phyloP scores from a whole-genome alignment of 768 basidiomycete species.

The Psilocybe sp. region DNA sequence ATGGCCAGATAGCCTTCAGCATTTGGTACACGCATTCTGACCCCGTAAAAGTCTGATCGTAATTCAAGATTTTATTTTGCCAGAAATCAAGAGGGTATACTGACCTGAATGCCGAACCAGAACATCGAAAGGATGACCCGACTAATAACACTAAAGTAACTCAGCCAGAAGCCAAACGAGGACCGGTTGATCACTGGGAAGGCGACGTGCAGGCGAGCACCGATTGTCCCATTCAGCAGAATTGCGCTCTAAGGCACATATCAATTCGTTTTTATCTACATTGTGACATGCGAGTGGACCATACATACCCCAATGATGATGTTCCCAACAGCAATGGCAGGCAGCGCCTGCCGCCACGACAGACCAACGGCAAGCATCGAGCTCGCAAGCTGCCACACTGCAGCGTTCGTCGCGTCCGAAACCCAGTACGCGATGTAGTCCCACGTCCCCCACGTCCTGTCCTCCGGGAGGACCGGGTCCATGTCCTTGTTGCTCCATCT shows the following conservation, averaged over 20 bases:
- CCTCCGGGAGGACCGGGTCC: slow-evolving; percentile 64
- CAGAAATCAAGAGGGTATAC: slow-evolving; percentile 3
- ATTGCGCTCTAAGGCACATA: slow-evolving; percentile 39
- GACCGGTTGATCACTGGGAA: slow-evolving; percentile 80
- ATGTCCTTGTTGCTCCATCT: slow-evolving; percentile 75
- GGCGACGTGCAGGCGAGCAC: slow-evolving; percentile 73
- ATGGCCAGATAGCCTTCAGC: slow-evolving; percentile 84
- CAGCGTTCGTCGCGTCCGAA: slow-evolving; percentile 46
- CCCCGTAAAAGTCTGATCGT: slow-evolving; percentile 47
- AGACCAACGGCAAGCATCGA: slow-evolving; percentile 76
- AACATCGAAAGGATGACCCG: slow-evolving; percentile 75
- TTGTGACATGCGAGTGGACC: neutral
- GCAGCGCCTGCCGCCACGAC: slow-evolving; percentile 70
- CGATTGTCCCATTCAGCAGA: slow-evolving; percentile 75
- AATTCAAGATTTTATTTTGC: neutral
- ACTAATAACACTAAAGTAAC: slow-evolving; percentile 82
- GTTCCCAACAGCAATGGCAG: slow-evolving; percentile 71
- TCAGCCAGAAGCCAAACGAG: slow-evolving; percentile 88
- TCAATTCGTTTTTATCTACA: neutral
- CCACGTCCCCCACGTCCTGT: slow-evolving; percentile 66
- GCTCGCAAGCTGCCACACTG: slow-evolving; percentile 61
- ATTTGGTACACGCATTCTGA: slow-evolving; percentile 81
- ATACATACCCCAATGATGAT: slow-evolving; percentile 56
- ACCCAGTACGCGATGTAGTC: slow-evolving; percentile 67
- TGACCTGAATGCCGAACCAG: slow-evolving; percentile 76